Conservation (phyloP, 139 green algal species). For the Chlorella sorokiniana region DNA sequence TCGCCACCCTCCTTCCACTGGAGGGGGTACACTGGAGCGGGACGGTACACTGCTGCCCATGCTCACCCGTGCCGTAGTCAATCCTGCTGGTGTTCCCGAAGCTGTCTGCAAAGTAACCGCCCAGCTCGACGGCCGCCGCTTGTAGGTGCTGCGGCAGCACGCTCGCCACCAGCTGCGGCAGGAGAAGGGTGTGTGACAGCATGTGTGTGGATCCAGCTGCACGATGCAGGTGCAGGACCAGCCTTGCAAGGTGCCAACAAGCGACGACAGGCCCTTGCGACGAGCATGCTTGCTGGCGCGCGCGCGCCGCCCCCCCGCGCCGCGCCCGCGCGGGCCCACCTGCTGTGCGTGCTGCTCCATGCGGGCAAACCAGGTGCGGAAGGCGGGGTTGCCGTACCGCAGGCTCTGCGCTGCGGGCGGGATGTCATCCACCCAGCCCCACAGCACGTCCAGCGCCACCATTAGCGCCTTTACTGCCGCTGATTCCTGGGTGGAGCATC, state of each 20-base stretch:
- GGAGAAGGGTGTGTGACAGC: not conserved
- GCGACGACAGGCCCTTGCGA: not conserved
- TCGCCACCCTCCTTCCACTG: too few relatives aligned
- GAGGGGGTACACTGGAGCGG: too few relatives aligned
- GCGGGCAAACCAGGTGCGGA: slow-evolving; percentile 67
- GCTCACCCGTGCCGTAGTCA: slow-evolving; percentile 90
- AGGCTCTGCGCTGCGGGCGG: slow-evolving; percentile 78
- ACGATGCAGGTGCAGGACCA: not conserved
- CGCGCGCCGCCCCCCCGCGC: too few relatives aligned
- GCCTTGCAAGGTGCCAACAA: not conserved
- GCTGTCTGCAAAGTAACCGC: slow-evolving; percentile 83
- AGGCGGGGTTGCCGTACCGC: slow-evolving; percentile 95
- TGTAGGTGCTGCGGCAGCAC: slow-evolving; percentile 54
- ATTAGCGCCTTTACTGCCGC: slow-evolving; percentile 44
- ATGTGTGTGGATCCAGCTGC: not conserved
- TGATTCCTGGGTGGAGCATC: slow-evolving; percentile 43
- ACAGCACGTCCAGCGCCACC: slow-evolving; percentile 66
- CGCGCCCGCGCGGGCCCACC: not conserved
- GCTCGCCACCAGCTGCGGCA: slow-evolving; percentile 41
- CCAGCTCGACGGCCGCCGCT: slow-evolving; percentile 71
- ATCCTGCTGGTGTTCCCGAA: slow-evolving; percentile 95
- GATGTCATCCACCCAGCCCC: slow-evolving; percentile 77
- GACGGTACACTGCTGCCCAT: not conserved
- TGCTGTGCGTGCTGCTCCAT: slow-evolving; percentile 51
- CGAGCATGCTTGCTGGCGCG: too few relatives aligned